phyloP scores from a whole-genome alignment of 208 protist genomes.

The Naegleria fowleri region DNA sequence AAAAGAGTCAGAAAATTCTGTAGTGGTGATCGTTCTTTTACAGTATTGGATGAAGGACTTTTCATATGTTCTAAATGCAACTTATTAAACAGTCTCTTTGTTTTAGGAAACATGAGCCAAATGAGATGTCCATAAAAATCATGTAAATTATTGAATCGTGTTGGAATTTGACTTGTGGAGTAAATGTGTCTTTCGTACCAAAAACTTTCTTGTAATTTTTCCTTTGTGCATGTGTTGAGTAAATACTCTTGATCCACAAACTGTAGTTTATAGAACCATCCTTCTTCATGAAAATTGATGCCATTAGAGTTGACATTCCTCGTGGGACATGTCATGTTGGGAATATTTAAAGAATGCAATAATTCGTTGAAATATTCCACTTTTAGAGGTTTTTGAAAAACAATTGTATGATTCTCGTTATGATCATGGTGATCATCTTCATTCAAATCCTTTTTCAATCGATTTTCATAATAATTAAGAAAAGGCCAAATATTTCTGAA shows the following conservation, averaged over 20 bases:
- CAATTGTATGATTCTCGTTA: no score
- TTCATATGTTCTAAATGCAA: neutral
- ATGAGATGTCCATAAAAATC: neutral
- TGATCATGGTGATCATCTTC: neutral
- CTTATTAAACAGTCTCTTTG: neutral
- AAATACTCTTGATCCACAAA: neutral
- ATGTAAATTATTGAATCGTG: neutral
- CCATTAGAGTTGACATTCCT: no score
- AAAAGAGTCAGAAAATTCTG: neutral
- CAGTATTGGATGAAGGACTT: neutral
- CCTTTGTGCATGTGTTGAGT: neutral
- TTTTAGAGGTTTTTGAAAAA: neutral
- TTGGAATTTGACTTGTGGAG: neutral
- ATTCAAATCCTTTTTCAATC: neutral
- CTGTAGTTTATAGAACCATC: neutral
- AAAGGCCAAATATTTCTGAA: neutral
- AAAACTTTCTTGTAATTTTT: neutral
- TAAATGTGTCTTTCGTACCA: neutral
- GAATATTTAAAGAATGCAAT: neutral
- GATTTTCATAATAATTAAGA: neutral
- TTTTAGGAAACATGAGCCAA: neutral
- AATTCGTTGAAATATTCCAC: neutral
- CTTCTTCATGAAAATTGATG: no score
- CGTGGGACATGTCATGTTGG: neutral
- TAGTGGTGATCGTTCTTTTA: neutral